Base-by-base conservation (phyloP, 768 basidiomycete genomes). In the Lentinus brumalis region DNA sequence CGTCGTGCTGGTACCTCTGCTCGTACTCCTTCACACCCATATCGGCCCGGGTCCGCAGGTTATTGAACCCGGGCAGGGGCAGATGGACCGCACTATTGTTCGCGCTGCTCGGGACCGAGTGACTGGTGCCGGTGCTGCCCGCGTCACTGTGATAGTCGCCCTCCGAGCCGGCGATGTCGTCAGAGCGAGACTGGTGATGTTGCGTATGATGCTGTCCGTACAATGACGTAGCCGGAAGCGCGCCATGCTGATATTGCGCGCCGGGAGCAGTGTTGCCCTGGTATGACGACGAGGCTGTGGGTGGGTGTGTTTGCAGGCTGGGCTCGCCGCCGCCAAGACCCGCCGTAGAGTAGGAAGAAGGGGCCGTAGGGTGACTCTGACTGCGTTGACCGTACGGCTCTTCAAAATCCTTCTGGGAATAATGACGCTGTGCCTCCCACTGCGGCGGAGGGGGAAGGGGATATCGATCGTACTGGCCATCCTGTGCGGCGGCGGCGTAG, bases 51-150 rank as follows among this genome's bases (percentile, higher is more conserved):
- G 71, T 60, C 46, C 62, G 54, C 32, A 62, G 47, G 65, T 77
- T 57, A 30, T 69, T 29, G 58, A 61, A 59, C 0, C 62, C 59
- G 2, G 69, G 50, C 9, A 79, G 68, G 2, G 85, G 85, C 4
- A 85, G 77, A 62, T 86, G 85, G 10, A 79, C 74, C 31, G 66
- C 78, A 7, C 83, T 84, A 9, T 83, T 84, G 9, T 80, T 64
- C 11, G 85, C 84, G 46, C 83, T 67, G 49, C 61, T 61, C 5
- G 66, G 66, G 21, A 67, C 59, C 12, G 66, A 67, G 29, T 60
- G 84, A 10, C 83, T 82, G 3, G 75, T 71, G 61, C 61, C 50
- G 18, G 62, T 59, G 54, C 78, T 80, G 21, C 78, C 76, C 31
- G 78, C 80, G 45, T 82, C 82, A 56, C 78, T 79, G 67, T 60